These are phyloP conservation scores for Skeletonema menzelii DNA, from an alignment of 108 stramenopile genomes.

Conservation along the genomic window DNA sequence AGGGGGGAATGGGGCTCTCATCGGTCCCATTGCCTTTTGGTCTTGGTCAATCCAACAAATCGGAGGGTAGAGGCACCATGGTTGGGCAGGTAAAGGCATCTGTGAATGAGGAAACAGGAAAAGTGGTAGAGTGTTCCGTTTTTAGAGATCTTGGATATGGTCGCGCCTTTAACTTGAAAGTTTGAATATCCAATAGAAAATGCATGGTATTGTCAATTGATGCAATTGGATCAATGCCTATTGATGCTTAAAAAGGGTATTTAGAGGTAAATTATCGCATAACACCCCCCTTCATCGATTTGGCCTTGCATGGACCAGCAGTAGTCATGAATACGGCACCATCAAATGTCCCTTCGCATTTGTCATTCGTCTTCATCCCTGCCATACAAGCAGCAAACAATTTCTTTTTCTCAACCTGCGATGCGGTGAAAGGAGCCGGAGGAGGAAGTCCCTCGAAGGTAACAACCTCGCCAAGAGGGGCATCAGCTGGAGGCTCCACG, in stretches of 20 bases:
- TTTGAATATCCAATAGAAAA: slow-evolving; percentile 21
- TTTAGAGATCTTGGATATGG: slow-evolving; percentile 92
- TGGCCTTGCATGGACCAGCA: slow-evolving; percentile 77
- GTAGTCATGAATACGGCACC: slow-evolving; percentile 83
- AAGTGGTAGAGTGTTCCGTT: slow-evolving; percentile 63
- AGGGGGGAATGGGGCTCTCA: slow-evolving; percentile 60
- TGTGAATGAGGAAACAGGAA: slow-evolving; percentile 64
- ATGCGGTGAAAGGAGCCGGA: slow-evolving; percentile 70
- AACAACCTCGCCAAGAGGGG: slow-evolving; percentile 90
- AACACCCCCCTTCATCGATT: slow-evolving; percentile 66
- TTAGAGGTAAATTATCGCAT: slow-evolving; percentile 62
- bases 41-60: slow-evolving; percentile 66
- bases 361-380: slow-evolving; percentile 87
- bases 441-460: slow-evolving; percentile 86
- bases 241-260: no score
- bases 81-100: slow-evolving; percentile 88
- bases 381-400: slow-evolving; percentile 86
- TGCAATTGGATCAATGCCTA: no score
- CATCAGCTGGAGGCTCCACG: slow-evolving; percentile 92
- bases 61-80: slow-evolving; percentile 81
- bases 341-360: slow-evolving; percentile 78
- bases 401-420: slow-evolving; percentile 98
- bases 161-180: slow-evolving; percentile 74
- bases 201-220: background rate
- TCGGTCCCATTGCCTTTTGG: slow-evolving; percentile 77